Base-by-base conservation (phyloP, 2,329 filamentous ascomycete genomes). In the Aspergillus aculeatinus region DNA sequence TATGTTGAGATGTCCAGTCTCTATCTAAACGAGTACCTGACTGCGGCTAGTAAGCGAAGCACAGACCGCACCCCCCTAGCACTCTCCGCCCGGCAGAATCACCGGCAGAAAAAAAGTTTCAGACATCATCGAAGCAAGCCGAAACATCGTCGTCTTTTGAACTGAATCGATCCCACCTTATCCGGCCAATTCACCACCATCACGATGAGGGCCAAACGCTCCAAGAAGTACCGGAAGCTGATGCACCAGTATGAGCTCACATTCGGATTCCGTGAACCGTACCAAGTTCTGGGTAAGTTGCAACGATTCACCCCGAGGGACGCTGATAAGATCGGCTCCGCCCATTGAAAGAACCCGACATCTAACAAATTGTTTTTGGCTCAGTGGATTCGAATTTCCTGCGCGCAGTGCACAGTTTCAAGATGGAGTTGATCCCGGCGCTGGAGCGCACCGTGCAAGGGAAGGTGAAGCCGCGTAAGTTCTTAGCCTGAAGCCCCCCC, bases 261-360 rank as follows among this genome's bases (percentile, higher is more conserved):
- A 62, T 97, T 96, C 74, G 89, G 90, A 62, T 97, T 97, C 76
- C 91, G 93, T 68, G 90, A 95, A 78, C 92, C 95, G 11, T 98
- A 97, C 79, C 95, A 98, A 79, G 89, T 96, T 55, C 81, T 96
- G 48, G 82, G 87, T 89, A 79, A 60, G 80, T 71, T 29, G 16
- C 35, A 35, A 52, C n/a, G 6, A 11, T 53, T 10, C 6, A 35
- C 33, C 16, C 2, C 3, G 39, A 16, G 39, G 14, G 39, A 19
- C 12, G 14, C 39, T 19, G 39, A 44, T 44, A 44, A 44, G 39
- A 44, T 7, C 14, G 3, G 29, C 47, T 27, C 35, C 47, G 31
- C 42, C 25, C 12, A 16, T 25, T 19, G 7, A n/a, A 19, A 12
- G 14, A 27, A 29, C 31, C 55, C 63, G 68, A 49, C 70, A 61